Evolutionary conservation across 768 basidiomycete species (phyloP).

Genomic region (Tubosaeta brunneosetosa): DNA sequence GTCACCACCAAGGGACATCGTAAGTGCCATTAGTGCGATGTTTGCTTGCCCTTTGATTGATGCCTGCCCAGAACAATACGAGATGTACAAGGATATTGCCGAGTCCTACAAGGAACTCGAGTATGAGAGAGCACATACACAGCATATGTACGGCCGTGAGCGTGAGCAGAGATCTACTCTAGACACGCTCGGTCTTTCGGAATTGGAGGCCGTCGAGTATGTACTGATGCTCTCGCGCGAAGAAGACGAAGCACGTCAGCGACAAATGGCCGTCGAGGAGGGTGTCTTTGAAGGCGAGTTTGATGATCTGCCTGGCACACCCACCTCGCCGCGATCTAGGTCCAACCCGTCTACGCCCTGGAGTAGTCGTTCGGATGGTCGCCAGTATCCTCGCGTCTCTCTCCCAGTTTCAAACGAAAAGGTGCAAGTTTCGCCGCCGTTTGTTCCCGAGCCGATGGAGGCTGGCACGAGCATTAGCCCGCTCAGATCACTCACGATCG

Average conservation of each 20-base stretch:
- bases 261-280: slow-evolving; percentile 35
- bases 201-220: slow-evolving; percentile 74
- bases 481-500: slow-evolving; percentile 10
- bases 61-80: slow-evolving; percentile 49
- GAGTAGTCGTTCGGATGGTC: slow-evolving; percentile 15
- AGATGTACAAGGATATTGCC: slow-evolving; percentile 56
- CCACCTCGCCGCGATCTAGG: slow-evolving; percentile 16
- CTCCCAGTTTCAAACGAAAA: slow-evolving; percentile 41
- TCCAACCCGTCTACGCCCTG: slow-evolving; percentile 3
- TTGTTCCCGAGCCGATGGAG: slow-evolving; percentile 50
- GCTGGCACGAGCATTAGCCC: slow-evolving; percentile 40
- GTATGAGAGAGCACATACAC: slow-evolving; percentile 40
- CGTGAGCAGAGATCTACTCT: slow-evolving; percentile 55
- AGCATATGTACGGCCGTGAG: slow-evolving; percentile 42
- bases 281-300: slow-evolving; percentile 56
- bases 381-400: slow-evolving; percentile 27
- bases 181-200: slow-evolving; percentile 63
- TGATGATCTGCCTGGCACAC: slow-evolving; percentile 8
- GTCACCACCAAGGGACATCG: slow-evolving; percentile 42
- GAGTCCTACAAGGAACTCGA: slow-evolving; percentile 54
- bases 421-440: slow-evolving; percentile 51
- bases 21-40: slow-evolving; percentile 24
- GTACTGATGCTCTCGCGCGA: slow-evolving; percentile 82
- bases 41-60: neutral
- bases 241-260: slow-evolving; percentile 40